Percentiles rank a stretch among this genome's conserved stretches.
Evolutionary conservation across 176 grass and related monocot species (phyloP).

Genomic region (Chrysopogon serrulatus): DNA sequence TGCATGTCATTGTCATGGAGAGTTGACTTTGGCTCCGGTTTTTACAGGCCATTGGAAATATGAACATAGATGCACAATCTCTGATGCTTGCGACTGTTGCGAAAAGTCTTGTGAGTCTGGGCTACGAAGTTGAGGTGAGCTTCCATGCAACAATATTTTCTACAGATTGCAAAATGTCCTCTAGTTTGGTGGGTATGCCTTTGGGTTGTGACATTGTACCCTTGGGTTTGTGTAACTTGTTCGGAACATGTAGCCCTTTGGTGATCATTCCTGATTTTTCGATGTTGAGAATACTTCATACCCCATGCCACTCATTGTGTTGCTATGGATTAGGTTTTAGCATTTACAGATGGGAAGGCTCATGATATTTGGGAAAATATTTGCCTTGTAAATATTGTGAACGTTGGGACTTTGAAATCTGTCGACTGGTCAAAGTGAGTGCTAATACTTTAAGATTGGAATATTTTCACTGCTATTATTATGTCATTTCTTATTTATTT

Average conservation of each 20-base stretch:
- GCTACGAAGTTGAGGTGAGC: conserved; percentile 70
- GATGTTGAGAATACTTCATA: conserved; percentile 6
- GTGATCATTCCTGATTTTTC: background rate
- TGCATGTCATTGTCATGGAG: conserved; percentile 18
- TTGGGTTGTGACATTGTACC: background rate
- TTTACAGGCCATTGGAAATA: conserved; percentile 63
- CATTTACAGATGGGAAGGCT: conserved; percentile 54
- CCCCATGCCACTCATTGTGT: background rate
- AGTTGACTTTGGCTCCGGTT: conserved; percentile 23
- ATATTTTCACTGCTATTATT: conserved; percentile 14
- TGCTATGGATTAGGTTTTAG: conserved; percentile 56
- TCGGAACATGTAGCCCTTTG: background rate
- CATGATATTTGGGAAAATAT: conserved; percentile 55
- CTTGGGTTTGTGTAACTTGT: background rate
- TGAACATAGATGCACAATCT: conserved; percentile 53
- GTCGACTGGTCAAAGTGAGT: conserved; percentile 94
- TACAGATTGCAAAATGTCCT: background rate
- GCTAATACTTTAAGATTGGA: background rate
- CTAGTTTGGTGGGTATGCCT: background rate
- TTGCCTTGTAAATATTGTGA: conserved; percentile 52
- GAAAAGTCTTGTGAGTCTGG: conserved; percentile 53
- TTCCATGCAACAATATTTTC: background rate
- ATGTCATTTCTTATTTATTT: conserved; percentile 2
- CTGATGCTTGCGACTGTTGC: conserved; percentile 81
- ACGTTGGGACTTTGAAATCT: conserved; percentile 22